Conservation (phyloP, 2,329 filamentous ascomycete genomes). For the Arthrocladium fulminans region DNA sequence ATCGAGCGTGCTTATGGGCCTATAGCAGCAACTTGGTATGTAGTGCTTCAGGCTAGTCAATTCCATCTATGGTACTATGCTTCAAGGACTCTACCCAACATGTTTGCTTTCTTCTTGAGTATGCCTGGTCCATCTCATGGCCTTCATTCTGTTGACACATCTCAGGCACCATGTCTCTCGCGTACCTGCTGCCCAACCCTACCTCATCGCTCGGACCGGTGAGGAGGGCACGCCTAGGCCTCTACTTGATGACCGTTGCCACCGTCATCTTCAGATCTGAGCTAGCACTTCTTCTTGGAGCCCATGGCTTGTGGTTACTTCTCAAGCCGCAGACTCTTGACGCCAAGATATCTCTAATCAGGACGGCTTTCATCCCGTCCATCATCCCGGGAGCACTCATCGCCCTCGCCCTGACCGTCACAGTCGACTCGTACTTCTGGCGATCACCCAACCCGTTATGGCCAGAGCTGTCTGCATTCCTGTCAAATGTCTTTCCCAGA, state of each 20-base stretch:
- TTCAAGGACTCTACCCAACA: conserved; percentile 84
- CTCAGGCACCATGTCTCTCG: conserved; percentile 35
- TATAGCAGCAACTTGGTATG: conserved; percentile 66
- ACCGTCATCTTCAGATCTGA: conserved; percentile 85
- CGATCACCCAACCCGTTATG: conserved; percentile 61
- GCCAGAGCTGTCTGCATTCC: conserved; percentile 84
- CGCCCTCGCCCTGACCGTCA: conserved; percentile 60
- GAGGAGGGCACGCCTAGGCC: conserved; percentile 52
- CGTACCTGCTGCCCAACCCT: conserved; percentile 41
- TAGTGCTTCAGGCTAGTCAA: conserved; percentile 67
- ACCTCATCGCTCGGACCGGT: conserved; percentile 22
- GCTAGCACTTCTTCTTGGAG: conserved; percentile 67
- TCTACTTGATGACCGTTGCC: conserved; percentile 69
- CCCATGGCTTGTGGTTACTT: conserved; percentile 56
- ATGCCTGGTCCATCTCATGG: conserved; percentile 30
- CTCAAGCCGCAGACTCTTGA: conserved; percentile 31
- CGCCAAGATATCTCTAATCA: conserved; percentile 13
- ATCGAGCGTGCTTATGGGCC: conserved; percentile 61
- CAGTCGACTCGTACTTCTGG: conserved; percentile 91
- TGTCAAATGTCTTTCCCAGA: conserved; percentile 80
- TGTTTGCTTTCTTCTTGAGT: conserved; percentile 88
- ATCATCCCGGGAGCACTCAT: conserved; percentile 57
- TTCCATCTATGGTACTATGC: conserved; percentile 93
- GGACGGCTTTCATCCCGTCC: conserved; percentile 49
- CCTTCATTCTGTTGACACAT: conserved; percentile 1